Base-by-base conservation (phyloP, 768 basidiomycete species). In the Suillus tomentosus region DNA sequence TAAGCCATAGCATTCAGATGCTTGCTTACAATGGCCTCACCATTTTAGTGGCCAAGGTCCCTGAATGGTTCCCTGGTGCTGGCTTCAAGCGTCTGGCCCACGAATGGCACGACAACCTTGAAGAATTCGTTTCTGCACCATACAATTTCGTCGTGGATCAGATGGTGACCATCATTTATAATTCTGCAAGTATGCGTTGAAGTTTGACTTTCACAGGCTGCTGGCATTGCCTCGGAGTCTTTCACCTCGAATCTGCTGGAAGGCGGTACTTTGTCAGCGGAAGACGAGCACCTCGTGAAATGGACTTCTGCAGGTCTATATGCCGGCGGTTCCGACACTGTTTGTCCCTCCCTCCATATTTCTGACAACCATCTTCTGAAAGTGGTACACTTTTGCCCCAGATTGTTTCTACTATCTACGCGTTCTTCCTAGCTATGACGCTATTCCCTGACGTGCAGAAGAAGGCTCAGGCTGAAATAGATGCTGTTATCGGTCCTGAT, bases 401-500 rank as follows among this genome's bases (percentile, higher is more conserved):
- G 56, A 40, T 39, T 17, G 56, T 66, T 55, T 71, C 31, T 0
- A 56, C 63, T 8, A 67, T 67, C 42, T 73, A 68, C 36, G 17
- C 54, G 48, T 24, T 50, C 1, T 57, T 27, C 45, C 17, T 8
- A 36, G 40, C 15, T 3, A 27, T 70, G 27, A 34, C 45, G 63
- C 67, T 61, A 66, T 53, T 54, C 14, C 2, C 87, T 8, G 82
- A 83, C 48, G 84, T 76, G 36, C 80, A 80, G 66, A 82, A 78
- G 71, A 88, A 83, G 71, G 88, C 87, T 13, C 87, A 87, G 66
- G 78, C 77, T 62, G 88, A 89, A 74, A 82, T 89, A 65, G 88
- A 89, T 70, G 71, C 79, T 45, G 79, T 88, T 13, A 70, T 88
- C 66, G 87, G 88, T 63, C 76, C 73, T 65, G 85, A 87, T 68